Evolutionary conservation across 257 asterid species (phyloP), one percentile per base, ranked within the genome.

Genomic region (Solanum ossicruentum): DNA sequence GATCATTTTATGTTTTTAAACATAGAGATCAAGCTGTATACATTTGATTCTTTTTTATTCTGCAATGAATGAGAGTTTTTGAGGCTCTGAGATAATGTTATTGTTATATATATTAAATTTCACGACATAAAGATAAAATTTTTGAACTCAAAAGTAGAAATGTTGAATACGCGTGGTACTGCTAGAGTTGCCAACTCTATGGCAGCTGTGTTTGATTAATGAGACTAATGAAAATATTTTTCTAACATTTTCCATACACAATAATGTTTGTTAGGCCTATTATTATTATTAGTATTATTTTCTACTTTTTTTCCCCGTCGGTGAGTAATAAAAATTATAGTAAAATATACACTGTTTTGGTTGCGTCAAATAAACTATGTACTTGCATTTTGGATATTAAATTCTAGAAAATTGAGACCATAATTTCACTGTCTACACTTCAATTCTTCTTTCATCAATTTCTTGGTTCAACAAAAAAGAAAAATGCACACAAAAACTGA

Each of bases 401-500:
- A 17, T 39, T 52, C 15, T 51, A 51, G 16, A 51, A 26, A 51
- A 49, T 23, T 26, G 17, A 18, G 1, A 47, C 13, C n/a, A 10
- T 21, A 49, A 23, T 49, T 75, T 26, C 85, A 79, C 41, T 73
- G 6, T 45, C 41, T 47, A 47, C 81, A 7, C 12, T 71, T 11
- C 80, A 45, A 66, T 67, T 43, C 32, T 51, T 81, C 26, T 43
- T 2, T 85, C 36, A 32, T 26, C 47, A 75, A 7, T 43, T 26
- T 58, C 43, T 56, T 21, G 13, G 5, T 11, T 36, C 12, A 51
- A 5, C 8, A n/a, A 56, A 23, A 32, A 84, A 4, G 32, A 78
- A 87, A 84, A 82, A 95, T 93, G 98, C 98, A 95, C 84, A 89
- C 97, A 0, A 94, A 95, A 84, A 93, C 95, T 12, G 98, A 95